phyloP scores from a whole-genome alignment of 805 yeast genomes.

The Dipodascus albidus region DNA sequence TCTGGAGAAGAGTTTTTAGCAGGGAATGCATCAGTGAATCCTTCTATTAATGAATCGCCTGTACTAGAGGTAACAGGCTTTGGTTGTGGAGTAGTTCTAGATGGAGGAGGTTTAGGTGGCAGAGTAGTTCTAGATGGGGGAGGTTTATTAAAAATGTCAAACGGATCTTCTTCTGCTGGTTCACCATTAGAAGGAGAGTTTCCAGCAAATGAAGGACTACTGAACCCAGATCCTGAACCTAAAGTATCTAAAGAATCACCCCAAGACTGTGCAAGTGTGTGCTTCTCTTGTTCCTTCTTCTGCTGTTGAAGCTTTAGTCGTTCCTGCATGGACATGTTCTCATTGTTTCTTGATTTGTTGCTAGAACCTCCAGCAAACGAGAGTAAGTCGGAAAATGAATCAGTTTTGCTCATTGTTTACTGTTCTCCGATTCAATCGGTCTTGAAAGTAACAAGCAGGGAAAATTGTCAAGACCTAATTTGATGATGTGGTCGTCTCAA shows the following conservation, averaged over 20 bases:
- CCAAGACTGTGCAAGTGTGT: conserved; percentile 3
- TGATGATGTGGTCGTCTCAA: conserved; percentile 1
- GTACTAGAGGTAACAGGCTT: neutral
- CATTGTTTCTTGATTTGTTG: conserved; percentile 14
- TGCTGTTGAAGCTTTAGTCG: conserved; percentile 15
- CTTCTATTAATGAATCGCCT: neutral
- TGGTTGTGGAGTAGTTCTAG: neutral
- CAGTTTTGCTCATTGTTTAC: neutral
- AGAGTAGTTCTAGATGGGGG: conserved; percentile 4
- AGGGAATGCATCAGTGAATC: neutral
- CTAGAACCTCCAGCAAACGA: conserved; percentile 13
- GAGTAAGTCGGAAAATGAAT: conserved; percentile 13
- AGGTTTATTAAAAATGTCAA: conserved; percentile 8
- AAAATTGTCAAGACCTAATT: too few species aligned
- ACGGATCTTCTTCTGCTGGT: conserved; percentile 7
- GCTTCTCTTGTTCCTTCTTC: conserved; percentile 5
- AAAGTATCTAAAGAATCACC: conserved; percentile 6
- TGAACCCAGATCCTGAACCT: conserved; percentile 20
- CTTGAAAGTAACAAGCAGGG: too few species aligned
- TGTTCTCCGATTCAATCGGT: too few species aligned
- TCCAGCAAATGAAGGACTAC: conserved; percentile 4
- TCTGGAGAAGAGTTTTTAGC: neutral
- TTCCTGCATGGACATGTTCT: conserved; percentile 22
- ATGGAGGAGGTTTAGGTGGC: neutral
- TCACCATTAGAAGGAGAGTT: neutral